Conservation (phyloP, 805 yeast species). For the Limtongia smithiae region DNA sequence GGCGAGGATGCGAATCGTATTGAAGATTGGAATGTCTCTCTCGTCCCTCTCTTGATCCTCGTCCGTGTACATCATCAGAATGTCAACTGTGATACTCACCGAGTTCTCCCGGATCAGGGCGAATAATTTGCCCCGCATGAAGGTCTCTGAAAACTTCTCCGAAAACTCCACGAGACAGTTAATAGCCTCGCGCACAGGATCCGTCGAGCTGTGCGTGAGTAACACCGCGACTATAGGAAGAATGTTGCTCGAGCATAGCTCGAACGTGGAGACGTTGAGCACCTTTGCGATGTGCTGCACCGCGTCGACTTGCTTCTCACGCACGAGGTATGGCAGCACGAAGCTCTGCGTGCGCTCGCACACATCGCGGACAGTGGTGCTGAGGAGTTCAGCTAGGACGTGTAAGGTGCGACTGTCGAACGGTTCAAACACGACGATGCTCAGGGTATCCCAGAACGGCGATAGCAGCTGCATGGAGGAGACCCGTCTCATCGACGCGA, state of each 20-base stretch:
- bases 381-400: conserved; percentile 61
- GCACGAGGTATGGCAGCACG: conserved; percentile 73
- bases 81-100: conserved; percentile 33
- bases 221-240: conserved; percentile 57
- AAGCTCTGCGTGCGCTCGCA: conserved; percentile 64
- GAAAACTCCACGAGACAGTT: conserved; percentile 52
- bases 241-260: conserved; percentile 49
- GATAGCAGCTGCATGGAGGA: conserved; percentile 78
- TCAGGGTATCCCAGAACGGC: conserved; percentile 72
- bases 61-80: conserved; percentile 44
- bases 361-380: conserved; percentile 58
- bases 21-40: conserved; percentile 12
- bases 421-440: conserved; percentile 58
- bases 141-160: conserved; percentile 42
- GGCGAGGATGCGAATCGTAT: conserved; percentile 20
- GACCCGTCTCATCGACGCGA: conserved; percentile 50
- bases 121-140: conserved; percentile 8
- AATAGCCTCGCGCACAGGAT: conserved; percentile 50
- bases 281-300: conserved; percentile 59
- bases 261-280: conserved; percentile 44
- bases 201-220: conserved; percentile 48
- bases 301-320: conserved; percentile 59
- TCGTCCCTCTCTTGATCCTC: conserved; percentile 23
- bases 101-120: conserved; percentile 33
- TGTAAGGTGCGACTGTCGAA: conserved; percentile 52